A percentile compares a stretch with the other conserved stretches of the same genome.
Evolutionary conservation across 2,329 filamentous ascomycete genomes (phyloP).

Genomic region (Fusarium sp.): DNA sequence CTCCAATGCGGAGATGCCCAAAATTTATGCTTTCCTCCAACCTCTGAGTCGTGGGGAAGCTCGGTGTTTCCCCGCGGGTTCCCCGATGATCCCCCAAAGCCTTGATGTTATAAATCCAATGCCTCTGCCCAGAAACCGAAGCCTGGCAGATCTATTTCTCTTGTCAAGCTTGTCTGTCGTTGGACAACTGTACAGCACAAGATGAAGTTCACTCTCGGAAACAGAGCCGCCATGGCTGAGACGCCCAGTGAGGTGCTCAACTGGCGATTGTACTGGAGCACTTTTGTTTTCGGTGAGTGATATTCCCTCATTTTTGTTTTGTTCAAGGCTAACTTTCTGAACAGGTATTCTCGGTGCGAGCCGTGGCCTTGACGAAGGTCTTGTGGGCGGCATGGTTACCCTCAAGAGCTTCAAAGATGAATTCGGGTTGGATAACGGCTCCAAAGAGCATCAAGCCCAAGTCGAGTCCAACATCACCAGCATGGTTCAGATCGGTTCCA

Average conservation of each 20-base stretch:
- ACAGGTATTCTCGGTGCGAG: slow-evolving; percentile 24
- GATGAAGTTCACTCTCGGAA: slow-evolving; percentile 32
- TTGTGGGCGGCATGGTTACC: slow-evolving; percentile 74
- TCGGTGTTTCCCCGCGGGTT: not conserved
- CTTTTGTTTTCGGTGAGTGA: slow-evolving; percentile 26
- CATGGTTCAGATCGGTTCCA: slow-evolving; percentile 79
- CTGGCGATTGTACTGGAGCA: slow-evolving; percentile 31
- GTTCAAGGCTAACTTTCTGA: not conserved
- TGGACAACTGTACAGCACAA: not conserved
- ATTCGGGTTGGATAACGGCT: slow-evolving; percentile 65
- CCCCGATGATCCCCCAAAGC: not conserved
- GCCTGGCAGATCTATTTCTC: not conserved
- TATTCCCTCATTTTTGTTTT: fast-evolving
- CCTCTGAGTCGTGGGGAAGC: not conserved
- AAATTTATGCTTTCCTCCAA: not conserved
- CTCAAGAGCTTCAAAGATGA: slow-evolving; percentile 68
- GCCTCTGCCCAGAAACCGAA: no score
- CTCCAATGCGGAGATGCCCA: not conserved
- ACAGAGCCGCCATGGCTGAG: slow-evolving; percentile 28
- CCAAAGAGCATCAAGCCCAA: slow-evolving; percentile 65
- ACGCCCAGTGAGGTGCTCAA: slow-evolving; percentile 27
- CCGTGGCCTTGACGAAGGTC: slow-evolving; percentile 60
- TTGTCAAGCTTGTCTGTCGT: not conserved
- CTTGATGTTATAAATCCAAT: slow-evolving; percentile 2
- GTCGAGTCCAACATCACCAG: slow-evolving; percentile 76